Percentiles rank a stretch among this genome's conserved stretches.
Conservation (phyloP, 2,329 filamentous ascomycete species). For the Volutella citrinella region DNA sequence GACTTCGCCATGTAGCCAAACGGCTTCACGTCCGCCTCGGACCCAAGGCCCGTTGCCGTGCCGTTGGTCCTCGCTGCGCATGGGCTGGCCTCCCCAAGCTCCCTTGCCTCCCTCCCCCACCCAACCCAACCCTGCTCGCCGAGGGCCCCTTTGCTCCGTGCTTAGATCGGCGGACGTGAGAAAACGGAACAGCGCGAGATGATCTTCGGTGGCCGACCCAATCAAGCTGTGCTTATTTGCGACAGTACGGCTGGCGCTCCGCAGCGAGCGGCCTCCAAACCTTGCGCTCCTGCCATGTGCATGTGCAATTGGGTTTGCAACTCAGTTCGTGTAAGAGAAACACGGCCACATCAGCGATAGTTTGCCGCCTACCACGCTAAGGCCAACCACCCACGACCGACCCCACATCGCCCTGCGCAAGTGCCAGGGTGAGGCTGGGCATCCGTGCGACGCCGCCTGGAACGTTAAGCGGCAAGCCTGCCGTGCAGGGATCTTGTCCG, state of each 20-base stretch:
- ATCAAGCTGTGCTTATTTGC: slow-evolving; percentile 19
- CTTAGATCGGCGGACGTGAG: too few species aligned
- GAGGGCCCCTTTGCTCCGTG: too few species aligned
- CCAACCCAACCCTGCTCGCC: too few species aligned
- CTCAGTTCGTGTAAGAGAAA: slow-evolving; percentile 37
- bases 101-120: too few species aligned
- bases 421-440: slow-evolving; percentile 21
- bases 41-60: too few species aligned
- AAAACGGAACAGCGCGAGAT: slow-evolving; percentile 5
- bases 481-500: slow-evolving; percentile 22
- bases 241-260: slow-evolving; percentile 14
- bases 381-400: slow-evolving; percentile 24
- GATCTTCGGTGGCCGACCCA: slow-evolving; percentile 13
- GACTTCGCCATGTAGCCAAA: too few species aligned
- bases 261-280: too few species aligned
- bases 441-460: slow-evolving; percentile 22
- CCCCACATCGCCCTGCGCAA: slow-evolving; percentile 25
- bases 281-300: too few species aligned
- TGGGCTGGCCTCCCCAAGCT: too few species aligned
- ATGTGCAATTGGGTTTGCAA: slow-evolving; percentile 33
- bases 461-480: slow-evolving; percentile 29
- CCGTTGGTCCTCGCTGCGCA: too few species aligned
- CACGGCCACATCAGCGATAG: slow-evolving; percentile 16
- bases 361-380: slow-evolving; percentile 17
- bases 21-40: too few species aligned